These are phyloP conservation scores for Candida golubevii DNA, from an alignment of 805 yeast genomes.

Conservation along the genomic window DNA sequence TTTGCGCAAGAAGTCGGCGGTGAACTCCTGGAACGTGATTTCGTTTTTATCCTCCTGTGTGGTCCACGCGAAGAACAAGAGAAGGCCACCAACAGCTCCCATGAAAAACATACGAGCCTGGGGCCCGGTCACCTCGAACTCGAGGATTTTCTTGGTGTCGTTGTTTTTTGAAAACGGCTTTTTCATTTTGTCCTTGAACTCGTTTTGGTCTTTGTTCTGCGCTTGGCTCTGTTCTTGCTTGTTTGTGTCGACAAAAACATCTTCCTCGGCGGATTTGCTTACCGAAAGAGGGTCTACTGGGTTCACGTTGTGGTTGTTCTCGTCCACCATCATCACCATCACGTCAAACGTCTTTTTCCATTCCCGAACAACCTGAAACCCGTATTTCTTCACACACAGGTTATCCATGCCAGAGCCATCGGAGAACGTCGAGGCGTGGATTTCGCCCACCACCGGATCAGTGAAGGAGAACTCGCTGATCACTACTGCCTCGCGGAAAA, in stretches of 20 bases:
- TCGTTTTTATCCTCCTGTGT: conserved; percentile 35
- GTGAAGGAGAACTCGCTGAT: conserved; percentile 27
- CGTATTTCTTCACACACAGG: conserved; percentile 31
- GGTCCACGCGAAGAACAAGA: conserved; percentile 21
- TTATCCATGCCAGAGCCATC: conserved; percentile 10
- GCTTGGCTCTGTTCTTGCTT: background rate
- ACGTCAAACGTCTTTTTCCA: conserved; percentile 7
- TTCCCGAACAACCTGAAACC: conserved; percentile 7
- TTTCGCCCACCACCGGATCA: conserved; percentile 21
- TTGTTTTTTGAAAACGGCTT: background rate
- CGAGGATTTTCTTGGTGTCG: conserved; percentile 12
- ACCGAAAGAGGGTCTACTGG: conserved; percentile 1
- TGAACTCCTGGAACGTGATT: conserved; percentile 90
- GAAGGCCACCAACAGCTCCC: conserved; percentile 29
- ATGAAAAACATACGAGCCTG: conserved; percentile 27
- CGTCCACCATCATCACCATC: background rate
- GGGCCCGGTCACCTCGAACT: conserved; percentile 23
- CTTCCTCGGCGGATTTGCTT: background rate
- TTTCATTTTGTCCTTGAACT: background rate
- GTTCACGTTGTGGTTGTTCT: background rate
- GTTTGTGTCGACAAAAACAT: background rate
- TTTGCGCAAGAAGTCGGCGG: conserved; percentile 66
- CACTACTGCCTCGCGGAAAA: conserved; percentile 24
- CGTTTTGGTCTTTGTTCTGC: background rate
- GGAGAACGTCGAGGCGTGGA: conserved; percentile 6